phyloP scores from a whole-genome alignment of 352 stramenopile genomes.

The Pythium rishiriense region DNA sequence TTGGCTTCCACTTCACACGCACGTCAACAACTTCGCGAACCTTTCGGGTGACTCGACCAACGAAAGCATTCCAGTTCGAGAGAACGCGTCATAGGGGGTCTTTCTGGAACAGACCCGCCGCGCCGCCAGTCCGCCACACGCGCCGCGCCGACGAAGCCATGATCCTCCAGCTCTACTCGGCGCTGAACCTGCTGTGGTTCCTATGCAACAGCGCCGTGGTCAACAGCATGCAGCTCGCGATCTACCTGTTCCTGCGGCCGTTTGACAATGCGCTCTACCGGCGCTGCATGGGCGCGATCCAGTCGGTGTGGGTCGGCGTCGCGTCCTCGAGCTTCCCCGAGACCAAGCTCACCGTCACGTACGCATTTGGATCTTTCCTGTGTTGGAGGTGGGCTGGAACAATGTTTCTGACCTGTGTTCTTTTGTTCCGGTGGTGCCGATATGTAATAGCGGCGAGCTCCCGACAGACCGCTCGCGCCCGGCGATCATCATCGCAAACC shows the following conservation, averaged over 20 bases:
- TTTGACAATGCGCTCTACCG: conserved; percentile 85
- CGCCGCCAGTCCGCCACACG: neutral
- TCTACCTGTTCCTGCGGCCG: conserved; percentile 83
- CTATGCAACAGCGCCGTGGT: conserved; percentile 81
- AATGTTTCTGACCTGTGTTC: conserved; percentile 6
- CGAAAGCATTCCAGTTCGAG: conserved; percentile 22
- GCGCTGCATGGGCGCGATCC: conserved; percentile 62
- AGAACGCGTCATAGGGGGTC: conserved; percentile 3
- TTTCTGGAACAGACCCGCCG: neutral
- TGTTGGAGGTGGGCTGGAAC: neutral
- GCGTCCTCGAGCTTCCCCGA: conserved; percentile 83
- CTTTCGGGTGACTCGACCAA: conserved; percentile 26
- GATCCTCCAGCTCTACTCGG: conserved; percentile 72
- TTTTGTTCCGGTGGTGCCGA: conserved; percentile 8
- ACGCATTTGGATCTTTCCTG: neutral
- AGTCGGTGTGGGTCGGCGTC: conserved; percentile 87
- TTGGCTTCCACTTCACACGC: conserved; percentile 10
- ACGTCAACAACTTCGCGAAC: conserved; percentile 24
- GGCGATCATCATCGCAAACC: conserved; percentile 90
- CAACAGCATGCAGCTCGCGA: conserved; percentile 77
- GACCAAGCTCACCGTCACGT: conserved; percentile 81
- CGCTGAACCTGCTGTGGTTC: conserved; percentile 82
- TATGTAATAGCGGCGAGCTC: conserved; percentile 78
- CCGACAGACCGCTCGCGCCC: conserved; percentile 71
- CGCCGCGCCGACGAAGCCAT: conserved; percentile 18